Evolutionary conservation across 2,329 filamentous ascomycete species (phyloP).

Genomic region (Pestalotiopsis sp.): DNA sequence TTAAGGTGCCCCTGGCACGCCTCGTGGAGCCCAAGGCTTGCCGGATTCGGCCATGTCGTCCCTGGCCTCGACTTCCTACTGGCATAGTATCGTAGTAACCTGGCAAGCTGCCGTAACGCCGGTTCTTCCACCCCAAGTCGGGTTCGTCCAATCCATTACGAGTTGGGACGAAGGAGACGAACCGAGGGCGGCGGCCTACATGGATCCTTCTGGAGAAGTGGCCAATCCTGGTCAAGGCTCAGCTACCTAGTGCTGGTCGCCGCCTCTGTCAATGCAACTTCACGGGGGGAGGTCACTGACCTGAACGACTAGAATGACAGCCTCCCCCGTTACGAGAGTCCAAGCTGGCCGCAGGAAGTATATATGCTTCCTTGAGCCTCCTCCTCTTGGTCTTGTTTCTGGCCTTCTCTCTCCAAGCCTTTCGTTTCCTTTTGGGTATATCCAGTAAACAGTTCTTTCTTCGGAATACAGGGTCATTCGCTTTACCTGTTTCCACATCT

Average conservation of each 20-base stretch:
- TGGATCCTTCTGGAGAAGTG: conserved; percentile 24
- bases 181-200: conserved; percentile 13
- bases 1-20: conserved; percentile 10
- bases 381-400: neutral
- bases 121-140: neutral
- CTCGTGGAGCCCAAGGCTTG: conserved; percentile 20
- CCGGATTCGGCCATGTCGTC: conserved; percentile 4
- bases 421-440: conserved; percentile 30
- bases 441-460: conserved; percentile 31
- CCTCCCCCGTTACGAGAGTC: conserved; percentile 21
- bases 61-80: neutral
- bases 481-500: conserved; percentile 46
- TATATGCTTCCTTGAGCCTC: conserved; percentile 26
- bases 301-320: conserved; percentile 17
- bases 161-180: conserved; percentile 21
- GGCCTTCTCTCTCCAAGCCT: conserved; percentile 18
- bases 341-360: conserved; percentile 17
- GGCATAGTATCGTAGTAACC: neutral
- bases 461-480: conserved; percentile 57
- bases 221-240: conserved; percentile 23
- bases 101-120: conserved; percentile 8
- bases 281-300: neutral
- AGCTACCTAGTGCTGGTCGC: conserved; percentile 19
- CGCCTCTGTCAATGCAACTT: conserved; percentile 15
- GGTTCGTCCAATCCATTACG: conserved; percentile 13